These are phyloP conservation scores for Gilbertella persicaria DNA, from an alignment of 371 early-diverging fungal genomes.

Conservation along the genomic window DNA sequence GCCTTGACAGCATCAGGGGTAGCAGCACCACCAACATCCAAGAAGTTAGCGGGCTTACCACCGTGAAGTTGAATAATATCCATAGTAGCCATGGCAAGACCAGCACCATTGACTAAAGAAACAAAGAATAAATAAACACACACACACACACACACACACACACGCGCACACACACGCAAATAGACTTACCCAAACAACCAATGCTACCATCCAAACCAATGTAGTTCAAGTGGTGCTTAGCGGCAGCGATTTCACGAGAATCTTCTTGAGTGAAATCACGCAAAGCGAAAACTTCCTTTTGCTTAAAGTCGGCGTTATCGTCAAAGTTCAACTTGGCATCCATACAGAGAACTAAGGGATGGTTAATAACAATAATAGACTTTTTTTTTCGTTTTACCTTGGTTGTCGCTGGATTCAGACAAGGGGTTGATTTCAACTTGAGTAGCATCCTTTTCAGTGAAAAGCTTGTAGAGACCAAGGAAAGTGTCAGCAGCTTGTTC, in stretches of 20 bases:
- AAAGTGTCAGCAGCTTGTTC: slow-evolving; percentile 92
- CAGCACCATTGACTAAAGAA: slow-evolving; percentile 94
- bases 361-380: not conserved
- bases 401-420: slow-evolving; percentile 86
- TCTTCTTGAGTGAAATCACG: slow-evolving; percentile 97
- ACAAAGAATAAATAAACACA: not conserved
- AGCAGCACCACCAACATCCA: slow-evolving; percentile 97
- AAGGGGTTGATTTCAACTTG: slow-evolving; percentile 98
- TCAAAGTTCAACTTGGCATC: slow-evolving; percentile 90
- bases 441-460: slow-evolving; percentile 95
- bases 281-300: slow-evolving; percentile 84
- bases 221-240: slow-evolving; percentile 97
- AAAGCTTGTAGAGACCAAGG: slow-evolving; percentile 91
- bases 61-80: slow-evolving; percentile 99
- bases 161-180: slow-evolving; percentile 3
- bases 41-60: slow-evolving; percentile 99
- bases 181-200: slow-evolving; percentile 66
- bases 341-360: slow-evolving; percentile 49
- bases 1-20: slow-evolving; percentile 95
- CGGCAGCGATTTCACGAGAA: slow-evolving; percentile 95
- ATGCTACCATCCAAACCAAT: slow-evolving; percentile 96
- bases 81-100: slow-evolving; percentile 99
- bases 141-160: no score
- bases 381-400: slow-evolving; percentile 57
- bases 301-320: slow-evolving; percentile 98